These are phyloP conservation scores for Cornus suecica DNA, from an alignment of 148 eudicot genomes.

Conservation along the genomic window DNA sequence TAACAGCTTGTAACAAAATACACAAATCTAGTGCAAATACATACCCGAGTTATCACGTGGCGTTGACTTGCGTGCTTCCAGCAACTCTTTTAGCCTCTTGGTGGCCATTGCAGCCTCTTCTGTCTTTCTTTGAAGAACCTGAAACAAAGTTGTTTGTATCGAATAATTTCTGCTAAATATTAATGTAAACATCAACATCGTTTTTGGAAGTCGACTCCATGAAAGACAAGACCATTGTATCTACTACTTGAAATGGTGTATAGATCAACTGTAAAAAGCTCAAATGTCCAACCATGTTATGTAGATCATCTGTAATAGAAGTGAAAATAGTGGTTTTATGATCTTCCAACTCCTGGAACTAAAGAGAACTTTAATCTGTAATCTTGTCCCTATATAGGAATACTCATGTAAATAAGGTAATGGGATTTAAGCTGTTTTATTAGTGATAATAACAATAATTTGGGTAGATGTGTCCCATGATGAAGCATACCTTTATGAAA, in stretches of 20 bases:
- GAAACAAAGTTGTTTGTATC: slow-evolving; percentile 10
- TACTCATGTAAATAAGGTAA: background rate
- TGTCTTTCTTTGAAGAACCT: slow-evolving; percentile 99
- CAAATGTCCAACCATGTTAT: slow-evolving; percentile 2
- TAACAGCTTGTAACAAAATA: background rate
- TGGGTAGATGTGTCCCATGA: background rate
- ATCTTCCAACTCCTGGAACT: background rate
- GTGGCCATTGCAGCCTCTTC: slow-evolving; percentile 99
- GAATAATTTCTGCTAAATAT: background rate
- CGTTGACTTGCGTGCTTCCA: slow-evolving; percentile 90
- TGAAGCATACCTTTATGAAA: background rate
- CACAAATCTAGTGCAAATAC: slow-evolving; percentile 5
- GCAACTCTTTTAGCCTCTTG: slow-evolving; percentile 91
- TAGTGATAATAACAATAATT: background rate
- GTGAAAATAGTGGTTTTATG: background rate
- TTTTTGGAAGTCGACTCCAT: background rate
- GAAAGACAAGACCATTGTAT: background rate
- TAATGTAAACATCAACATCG: background rate
- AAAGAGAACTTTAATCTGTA: background rate
- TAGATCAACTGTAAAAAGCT: background rate
- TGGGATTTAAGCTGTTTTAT: background rate
- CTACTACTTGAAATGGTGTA: background rate
- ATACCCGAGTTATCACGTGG: slow-evolving; percentile 81
- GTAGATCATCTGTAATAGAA: background rate
- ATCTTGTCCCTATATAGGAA: background rate